Evolutionary conservation across 331 rosid species (phyloP), one percentile per base, ranked within the genome.

Genomic region (Rosa hybrid): DNA sequence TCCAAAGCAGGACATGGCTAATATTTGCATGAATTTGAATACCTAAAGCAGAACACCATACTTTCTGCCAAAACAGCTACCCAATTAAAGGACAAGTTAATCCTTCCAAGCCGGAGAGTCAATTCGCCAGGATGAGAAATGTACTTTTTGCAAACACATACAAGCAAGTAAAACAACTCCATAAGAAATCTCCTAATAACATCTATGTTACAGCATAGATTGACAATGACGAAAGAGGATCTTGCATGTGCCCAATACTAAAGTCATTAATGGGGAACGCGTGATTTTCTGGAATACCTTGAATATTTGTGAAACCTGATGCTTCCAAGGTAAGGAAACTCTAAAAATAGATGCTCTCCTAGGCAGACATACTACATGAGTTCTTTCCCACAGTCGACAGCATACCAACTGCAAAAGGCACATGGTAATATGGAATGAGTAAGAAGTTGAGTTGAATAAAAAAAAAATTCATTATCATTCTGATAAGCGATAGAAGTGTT

Each of bases 201-300:
- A n/a, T 49, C 8, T 14, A 72, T 49, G 44, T 72, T 72, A 72
- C 77, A 51, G n/a, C 65, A 51, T 72, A 73, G 30, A 34, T 51
- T 34, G 49, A 53, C 65, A 51, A 54, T 46, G 59, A 9, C 25
- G 25, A 72, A 59, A 30, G 34, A 12, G 27, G 63, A 30, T 27
- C 63, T 51, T 18, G 63, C 62, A 16, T 27, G 16, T 30, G 46
- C 63, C 63, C 63, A 72, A 27, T 30, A 38, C 77, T 11, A 18
- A 73, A 53, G 65, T 73, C 65, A 73, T 20, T 18, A 17, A 38
- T 38, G 49, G 20, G 20, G 45, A 42, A 8, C 48, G 49, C 23
- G 16, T 51, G 46, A 9, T 27, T 45, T 16, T 49, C 76, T 60
- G 50, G 25, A 72, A 72, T 72, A 72, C 76, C 62, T 46, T 46